A percentile compares a stretch with the other conserved stretches of the same genome.
These are phyloP conservation scores for Parafenestella ontariensis DNA, from an alignment of 2,329 filamentous ascomycete species.

Conservation along the genomic window DNA sequence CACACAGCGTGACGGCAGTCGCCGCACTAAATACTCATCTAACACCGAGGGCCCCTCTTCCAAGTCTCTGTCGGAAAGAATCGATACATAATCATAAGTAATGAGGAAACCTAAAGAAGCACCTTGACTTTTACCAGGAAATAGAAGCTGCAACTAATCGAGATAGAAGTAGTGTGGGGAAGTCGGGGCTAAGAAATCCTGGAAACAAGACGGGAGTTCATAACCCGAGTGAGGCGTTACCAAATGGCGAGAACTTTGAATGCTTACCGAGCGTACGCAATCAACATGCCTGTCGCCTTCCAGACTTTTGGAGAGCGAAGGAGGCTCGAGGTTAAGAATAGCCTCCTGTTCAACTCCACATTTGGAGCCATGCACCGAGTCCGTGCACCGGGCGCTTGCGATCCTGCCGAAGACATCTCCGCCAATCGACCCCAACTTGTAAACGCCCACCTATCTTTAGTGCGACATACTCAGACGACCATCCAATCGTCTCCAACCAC, in stretches of 20 bases:
- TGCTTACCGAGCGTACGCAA: slow-evolving; percentile 14
- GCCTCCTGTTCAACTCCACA: slow-evolving; percentile 13
- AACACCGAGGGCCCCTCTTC: no score
- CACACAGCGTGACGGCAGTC: background rate
- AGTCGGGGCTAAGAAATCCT: background rate
- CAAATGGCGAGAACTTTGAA: background rate
- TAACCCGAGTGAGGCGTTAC: background rate
- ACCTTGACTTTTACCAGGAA: background rate
- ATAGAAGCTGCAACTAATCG: background rate
- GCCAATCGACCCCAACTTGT: slow-evolving; percentile 28
- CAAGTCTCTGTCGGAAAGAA: background rate
- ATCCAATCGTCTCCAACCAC: slow-evolving; percentile 29
- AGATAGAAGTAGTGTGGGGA: background rate
- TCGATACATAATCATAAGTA: background rate
- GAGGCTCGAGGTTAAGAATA: slow-evolving; percentile 21
- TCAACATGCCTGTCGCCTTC: background rate
- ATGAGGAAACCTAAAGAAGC: no score
- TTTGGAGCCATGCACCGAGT: slow-evolving; percentile 3
- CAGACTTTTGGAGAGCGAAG: slow-evolving; percentile 3
- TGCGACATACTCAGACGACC: slow-evolving; percentile 15
- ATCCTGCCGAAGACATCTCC: slow-evolving; percentile 4
- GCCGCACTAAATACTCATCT: background rate
- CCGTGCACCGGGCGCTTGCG: slow-evolving; percentile 22
- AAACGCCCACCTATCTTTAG: slow-evolving; percentile 31
- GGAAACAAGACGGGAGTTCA: slow-evolving; percentile 6